These are phyloP conservation scores for Cladosporium sp. DNA, from an alignment of 2,329 filamentous ascomycete genomes.

Conservation along the genomic window DNA sequence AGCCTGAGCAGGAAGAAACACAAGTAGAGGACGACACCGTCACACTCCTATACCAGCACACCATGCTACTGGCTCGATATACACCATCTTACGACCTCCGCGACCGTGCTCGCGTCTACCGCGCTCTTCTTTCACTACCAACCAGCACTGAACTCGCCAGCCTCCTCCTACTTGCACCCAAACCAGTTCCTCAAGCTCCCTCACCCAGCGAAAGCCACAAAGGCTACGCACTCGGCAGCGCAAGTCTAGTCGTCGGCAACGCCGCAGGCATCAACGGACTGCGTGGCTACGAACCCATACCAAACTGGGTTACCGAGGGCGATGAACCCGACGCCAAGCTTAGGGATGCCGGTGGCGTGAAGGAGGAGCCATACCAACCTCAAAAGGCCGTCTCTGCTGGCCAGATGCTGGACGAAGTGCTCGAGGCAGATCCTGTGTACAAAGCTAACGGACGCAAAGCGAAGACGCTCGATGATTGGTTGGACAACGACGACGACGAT, in stretches of 20 bases:
- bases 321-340: slow-evolving; percentile 73
- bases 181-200: slow-evolving; percentile 85
- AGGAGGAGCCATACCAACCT: slow-evolving; percentile 35
- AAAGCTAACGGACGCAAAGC: slow-evolving; percentile 56
- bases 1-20: slow-evolving; percentile 10
- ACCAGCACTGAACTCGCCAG: slow-evolving; percentile 76
- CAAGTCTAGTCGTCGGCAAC: slow-evolving; percentile 77
- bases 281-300: slow-evolving; percentile 72
- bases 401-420: slow-evolving; percentile 60
- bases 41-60: slow-evolving; percentile 76
- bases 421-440: slow-evolving; percentile 37
- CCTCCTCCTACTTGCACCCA: slow-evolving; percentile 85
- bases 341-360: slow-evolving; percentile 54
- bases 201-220: slow-evolving; percentile 82
- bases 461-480: slow-evolving; percentile 90
- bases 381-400: slow-evolving; percentile 50
- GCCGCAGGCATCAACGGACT: slow-evolving; percentile 70
- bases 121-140: slow-evolving; percentile 73
- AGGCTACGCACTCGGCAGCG: slow-evolving; percentile 73
- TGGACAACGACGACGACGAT: slow-evolving; percentile 62
- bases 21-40: slow-evolving; percentile 48
- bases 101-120: slow-evolving; percentile 85
- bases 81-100: slow-evolving; percentile 93
- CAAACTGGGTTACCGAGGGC: slow-evolving; percentile 78
- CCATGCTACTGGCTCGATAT: slow-evolving; percentile 80